Evolutionary conservation across 179 eudicot genomes (phyloP).

Genomic region (Vitellaria paradoxa): DNA sequence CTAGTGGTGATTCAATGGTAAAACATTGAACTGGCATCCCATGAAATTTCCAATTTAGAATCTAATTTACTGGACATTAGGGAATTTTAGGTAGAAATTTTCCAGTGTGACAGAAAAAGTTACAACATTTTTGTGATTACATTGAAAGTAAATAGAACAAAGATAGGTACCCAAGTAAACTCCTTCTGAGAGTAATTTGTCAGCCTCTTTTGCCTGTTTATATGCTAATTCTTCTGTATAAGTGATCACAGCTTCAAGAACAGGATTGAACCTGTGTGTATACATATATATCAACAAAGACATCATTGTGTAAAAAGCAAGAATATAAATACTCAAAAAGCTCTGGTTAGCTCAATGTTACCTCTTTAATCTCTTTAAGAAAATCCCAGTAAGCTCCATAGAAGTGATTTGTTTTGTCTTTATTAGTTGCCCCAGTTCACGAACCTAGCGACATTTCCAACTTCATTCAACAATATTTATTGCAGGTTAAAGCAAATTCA

Average conservation of each 20-base stretch:
- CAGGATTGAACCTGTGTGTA: constrained; percentile 52
- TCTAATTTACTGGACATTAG: no score
- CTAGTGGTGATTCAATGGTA: no score
- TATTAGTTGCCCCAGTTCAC: constrained; percentile 83
- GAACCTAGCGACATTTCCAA: constrained; percentile 47
- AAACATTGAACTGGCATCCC: no score
- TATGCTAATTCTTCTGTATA: constrained; percentile 83
- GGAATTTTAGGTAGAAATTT: no score
- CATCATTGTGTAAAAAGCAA: constrained; percentile 6
- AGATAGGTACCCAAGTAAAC: constrained; percentile 50
- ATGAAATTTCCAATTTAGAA: no score
- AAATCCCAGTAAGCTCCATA: constrained; percentile 70
- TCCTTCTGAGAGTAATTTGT: constrained; percentile 58
- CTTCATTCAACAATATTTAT: neutral
- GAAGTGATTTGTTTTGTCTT: constrained; percentile 71
- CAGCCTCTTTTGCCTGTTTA: constrained; percentile 84
- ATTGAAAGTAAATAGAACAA: neutral
- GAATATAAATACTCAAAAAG: neutral
- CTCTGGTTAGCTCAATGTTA: neutral
- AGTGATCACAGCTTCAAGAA: constrained; percentile 86
- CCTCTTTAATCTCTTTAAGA: constrained; percentile 83
- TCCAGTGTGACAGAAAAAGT: no score
- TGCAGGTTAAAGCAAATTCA: neutral
- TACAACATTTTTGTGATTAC: no score
- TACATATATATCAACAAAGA: neutral